Evolutionary conservation across 1,284 basidiomycete species (phyloP).

Genomic region (Ceratobasidium theobromae): DNA sequence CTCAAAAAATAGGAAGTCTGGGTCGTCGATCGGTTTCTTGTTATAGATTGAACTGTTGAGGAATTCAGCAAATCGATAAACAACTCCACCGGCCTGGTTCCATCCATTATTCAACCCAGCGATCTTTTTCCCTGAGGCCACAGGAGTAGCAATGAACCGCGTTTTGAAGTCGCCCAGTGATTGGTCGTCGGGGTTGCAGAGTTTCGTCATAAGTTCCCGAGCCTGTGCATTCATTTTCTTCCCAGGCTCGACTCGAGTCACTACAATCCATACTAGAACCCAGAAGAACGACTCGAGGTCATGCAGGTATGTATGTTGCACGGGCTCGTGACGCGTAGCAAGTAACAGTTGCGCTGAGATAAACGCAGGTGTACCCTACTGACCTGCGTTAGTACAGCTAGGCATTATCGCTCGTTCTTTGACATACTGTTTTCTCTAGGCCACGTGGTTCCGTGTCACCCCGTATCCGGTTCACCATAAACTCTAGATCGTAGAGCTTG

Average conservation of each 20-base stretch:
- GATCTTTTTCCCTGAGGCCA: background rate
- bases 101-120: background rate
- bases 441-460: background rate
- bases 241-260: background rate
- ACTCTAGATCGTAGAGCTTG: constrained; percentile 3
- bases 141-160: background rate
- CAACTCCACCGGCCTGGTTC: background rate
- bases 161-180: constrained; percentile 1
- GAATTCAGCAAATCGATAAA: background rate
- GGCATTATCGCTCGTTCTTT: background rate
- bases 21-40: background rate
- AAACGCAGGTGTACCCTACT: background rate
- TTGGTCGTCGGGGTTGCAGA: background rate
- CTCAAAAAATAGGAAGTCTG: background rate
- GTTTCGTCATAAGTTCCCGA: background rate
- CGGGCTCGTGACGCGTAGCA: background rate
- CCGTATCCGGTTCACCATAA: background rate
- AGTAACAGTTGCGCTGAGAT: background rate
- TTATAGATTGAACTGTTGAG: background rate
- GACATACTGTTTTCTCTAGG: background rate
- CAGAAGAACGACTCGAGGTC: constrained; percentile 33
- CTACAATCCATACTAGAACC: constrained; percentile 28
- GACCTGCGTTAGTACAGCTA: too few relatives aligned
- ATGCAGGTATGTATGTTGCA: constrained; percentile 21
- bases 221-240: background rate